Percentiles rank a stretch among this genome's conserved stretches.
These are phyloP conservation scores for Xerocomus potaroensis DNA, from an alignment of 768 basidiomycete genomes.

Conservation along the genomic window DNA sequence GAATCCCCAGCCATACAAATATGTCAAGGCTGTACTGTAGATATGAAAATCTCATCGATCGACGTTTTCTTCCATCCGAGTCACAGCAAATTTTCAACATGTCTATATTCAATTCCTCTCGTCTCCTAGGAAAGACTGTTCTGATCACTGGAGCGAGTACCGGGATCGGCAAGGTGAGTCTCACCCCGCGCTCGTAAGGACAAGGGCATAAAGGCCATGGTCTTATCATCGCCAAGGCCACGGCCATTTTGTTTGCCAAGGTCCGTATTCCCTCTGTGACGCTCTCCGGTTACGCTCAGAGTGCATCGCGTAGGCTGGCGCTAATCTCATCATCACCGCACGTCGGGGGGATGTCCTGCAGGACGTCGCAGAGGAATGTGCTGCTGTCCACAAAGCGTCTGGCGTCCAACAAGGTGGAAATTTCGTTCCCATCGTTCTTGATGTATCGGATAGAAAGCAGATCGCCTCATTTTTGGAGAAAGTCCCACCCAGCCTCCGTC, in stretches of 20 bases:
- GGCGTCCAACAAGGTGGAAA: conserved; percentile 74
- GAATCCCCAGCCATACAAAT: neutral
- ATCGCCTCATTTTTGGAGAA: conserved; percentile 67
- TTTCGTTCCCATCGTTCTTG: conserved; percentile 67
- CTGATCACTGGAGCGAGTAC: conserved; percentile 87
- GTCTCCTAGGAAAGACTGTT: conserved; percentile 79
- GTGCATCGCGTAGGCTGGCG: conserved; percentile 56
- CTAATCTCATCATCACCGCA: conserved; percentile 83
- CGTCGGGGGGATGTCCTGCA: conserved; percentile 71
- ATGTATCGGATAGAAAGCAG: conserved; percentile 74
- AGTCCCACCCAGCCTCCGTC: conserved; percentile 62
- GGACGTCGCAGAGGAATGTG: conserved; percentile 63
- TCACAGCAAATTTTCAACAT: conserved; percentile 34
- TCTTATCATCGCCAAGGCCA: conserved; percentile 49
- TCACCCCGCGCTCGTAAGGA: neutral
- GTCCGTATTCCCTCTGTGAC: conserved; percentile 32
- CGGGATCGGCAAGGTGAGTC: conserved; percentile 84
- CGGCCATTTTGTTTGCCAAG: conserved; percentile 87
- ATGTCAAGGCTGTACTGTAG: too few relatives aligned
- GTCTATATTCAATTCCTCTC: conserved; percentile 79
- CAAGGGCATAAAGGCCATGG: neutral
- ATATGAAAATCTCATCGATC: too few relatives aligned
- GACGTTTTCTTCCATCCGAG: neutral
- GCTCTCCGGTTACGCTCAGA: neutral
- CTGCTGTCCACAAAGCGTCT: conserved; percentile 65